Evolutionary conservation across 768 basidiomycete species (phyloP), one percentile per base, ranked within the genome.

Genomic region (Tulasnella sp.): DNA sequence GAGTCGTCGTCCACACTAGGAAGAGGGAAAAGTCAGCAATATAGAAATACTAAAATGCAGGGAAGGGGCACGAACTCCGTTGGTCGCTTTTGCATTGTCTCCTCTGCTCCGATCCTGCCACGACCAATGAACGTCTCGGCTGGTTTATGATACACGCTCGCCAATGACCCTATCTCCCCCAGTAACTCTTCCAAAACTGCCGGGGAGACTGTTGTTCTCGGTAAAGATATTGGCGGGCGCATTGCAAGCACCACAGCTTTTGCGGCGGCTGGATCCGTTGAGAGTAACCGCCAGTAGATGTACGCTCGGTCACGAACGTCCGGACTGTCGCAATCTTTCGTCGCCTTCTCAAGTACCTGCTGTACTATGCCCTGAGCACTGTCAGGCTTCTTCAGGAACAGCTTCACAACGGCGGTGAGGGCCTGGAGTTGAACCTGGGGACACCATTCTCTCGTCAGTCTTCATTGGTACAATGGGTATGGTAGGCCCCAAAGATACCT

Each of bases 71-170:
- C 91, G 48, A 80, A 92, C 91, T 92, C 92, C 77, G 85, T 82
- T 78, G 87, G 90, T 85, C 89, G 92, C 82, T 88, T 87, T 81
- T 91, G 90, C 82, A 97, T 87, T 8, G 93, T 88, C 82, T n/a
- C n/a, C n/a, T 96, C 95, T 0, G 91, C 94, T 9, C 95, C 93
- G 79, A 98, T 88, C 73, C 97, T 89, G 10, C 98, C 97, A 81
- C 91, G 91, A 0, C 97, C 98, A 78, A 99, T 91, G 83, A 99
- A 99, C 0, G 98, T 98, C 84, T 96, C 94, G 46, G 92, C 92
- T 0, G 98, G 98, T 85, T 98, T 98, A 87, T 99, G 98, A 84
- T 99, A 99, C 2, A 97, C 96, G 83, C 96, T 97, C 7, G 96
- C 95, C 27, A 99, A 86, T 68, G 89, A 91, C 1, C 95, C 95